A percentile compares a stretch with the other conserved stretches of the same genome.
These are phyloP conservation scores for Colletotrichum sidae DNA, from an alignment of 2,329 filamentous ascomycete species.

Conservation along the genomic window DNA sequence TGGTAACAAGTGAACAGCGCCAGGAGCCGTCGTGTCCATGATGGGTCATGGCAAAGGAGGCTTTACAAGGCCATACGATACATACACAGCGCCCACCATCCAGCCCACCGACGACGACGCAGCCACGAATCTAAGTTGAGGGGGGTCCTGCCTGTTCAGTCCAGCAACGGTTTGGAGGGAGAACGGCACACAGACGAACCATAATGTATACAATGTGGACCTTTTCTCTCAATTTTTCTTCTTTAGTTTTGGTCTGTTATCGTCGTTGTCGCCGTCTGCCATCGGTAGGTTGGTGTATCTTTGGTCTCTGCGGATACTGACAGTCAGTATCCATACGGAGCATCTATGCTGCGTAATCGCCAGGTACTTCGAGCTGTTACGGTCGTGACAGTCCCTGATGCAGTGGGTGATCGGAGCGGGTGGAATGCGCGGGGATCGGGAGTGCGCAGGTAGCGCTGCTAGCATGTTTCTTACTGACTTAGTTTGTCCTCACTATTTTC, in stretches of 20 bases:
- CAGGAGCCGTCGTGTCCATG: too few species aligned
- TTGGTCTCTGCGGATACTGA: not conserved
- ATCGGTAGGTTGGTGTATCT: not conserved
- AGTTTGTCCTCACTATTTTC: not conserved
- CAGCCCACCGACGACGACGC: conserved; percentile 13
- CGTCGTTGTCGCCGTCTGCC: too few species aligned
- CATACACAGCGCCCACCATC: conserved; percentile 6
- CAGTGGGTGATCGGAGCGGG: conserved; percentile 32
- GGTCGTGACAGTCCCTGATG: not conserved
- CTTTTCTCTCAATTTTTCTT: too few species aligned
- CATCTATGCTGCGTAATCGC: too few species aligned
- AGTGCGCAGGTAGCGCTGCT: conserved; percentile 16
- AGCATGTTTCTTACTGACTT: conserved; percentile 10
- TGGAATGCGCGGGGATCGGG: conserved; percentile 37
- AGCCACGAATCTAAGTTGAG: conserved; percentile 25
- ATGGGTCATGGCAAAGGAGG: too few species aligned
- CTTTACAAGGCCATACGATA: not conserved
- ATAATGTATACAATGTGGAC: too few species aligned
- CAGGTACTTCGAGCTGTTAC: too few species aligned
- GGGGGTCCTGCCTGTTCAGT: conserved; percentile 3
- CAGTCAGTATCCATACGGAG: too few species aligned
- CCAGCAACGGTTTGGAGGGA: not conserved
- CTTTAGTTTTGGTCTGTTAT: too few species aligned
- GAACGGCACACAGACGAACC: too few species aligned
- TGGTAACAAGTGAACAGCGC: too few species aligned